Evolutionary conservation across 2,329 filamentous ascomycete species (phyloP).

Genomic region (Colletotrichum simmondsii): DNA sequence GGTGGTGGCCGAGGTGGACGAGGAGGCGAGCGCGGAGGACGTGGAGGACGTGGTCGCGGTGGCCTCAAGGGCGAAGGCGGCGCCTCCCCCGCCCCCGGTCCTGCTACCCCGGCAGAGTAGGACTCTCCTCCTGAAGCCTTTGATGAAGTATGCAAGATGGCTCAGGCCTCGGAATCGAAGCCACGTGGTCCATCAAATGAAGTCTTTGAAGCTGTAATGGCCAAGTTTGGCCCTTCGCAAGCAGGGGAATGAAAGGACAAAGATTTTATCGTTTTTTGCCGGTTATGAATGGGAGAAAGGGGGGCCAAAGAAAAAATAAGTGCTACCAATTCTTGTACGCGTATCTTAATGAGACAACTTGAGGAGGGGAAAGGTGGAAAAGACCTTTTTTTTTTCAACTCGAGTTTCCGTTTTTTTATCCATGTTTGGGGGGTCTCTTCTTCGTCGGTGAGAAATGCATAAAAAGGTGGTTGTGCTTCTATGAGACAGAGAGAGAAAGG

Average conservation of each 20-base stretch:
- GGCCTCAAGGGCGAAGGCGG: constrained; percentile 70
- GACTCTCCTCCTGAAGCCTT: constrained; percentile 28
- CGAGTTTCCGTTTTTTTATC: constrained; percentile 9
- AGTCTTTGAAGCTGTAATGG: constrained; percentile 33
- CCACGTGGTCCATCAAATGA: constrained; percentile 23
- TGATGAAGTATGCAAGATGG: constrained; percentile 23
- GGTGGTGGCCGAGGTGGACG: constrained; percentile 68
- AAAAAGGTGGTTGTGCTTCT: constrained; percentile 19
- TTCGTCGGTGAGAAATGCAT: constrained; percentile 24
- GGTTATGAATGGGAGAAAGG: constrained; percentile 26
- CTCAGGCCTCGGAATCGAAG: constrained; percentile 3
- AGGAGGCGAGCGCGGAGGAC: constrained; percentile 64
- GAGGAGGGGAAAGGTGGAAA: constrained; percentile 2
- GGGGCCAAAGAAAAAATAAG: constrained; percentile 29
- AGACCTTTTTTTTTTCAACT: constrained; percentile 7
- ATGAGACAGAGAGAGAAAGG: neutral
- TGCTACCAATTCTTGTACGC: constrained; percentile 38
- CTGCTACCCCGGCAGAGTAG: constrained; percentile 58
- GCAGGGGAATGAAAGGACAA: constrained; percentile 26
- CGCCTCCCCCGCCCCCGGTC: constrained; percentile 61
- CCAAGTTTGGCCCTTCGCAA: constrained; percentile 25
- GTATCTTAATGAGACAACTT: constrained; percentile 36
- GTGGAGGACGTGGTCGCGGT: constrained; percentile 62
- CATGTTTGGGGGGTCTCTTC: constrained; percentile 28
- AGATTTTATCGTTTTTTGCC: constrained; percentile 14